These are phyloP conservation scores for Pseudonitzschia multistriata DNA, from an alignment of 108 stramenopile species.

Conservation along the genomic window DNA sequence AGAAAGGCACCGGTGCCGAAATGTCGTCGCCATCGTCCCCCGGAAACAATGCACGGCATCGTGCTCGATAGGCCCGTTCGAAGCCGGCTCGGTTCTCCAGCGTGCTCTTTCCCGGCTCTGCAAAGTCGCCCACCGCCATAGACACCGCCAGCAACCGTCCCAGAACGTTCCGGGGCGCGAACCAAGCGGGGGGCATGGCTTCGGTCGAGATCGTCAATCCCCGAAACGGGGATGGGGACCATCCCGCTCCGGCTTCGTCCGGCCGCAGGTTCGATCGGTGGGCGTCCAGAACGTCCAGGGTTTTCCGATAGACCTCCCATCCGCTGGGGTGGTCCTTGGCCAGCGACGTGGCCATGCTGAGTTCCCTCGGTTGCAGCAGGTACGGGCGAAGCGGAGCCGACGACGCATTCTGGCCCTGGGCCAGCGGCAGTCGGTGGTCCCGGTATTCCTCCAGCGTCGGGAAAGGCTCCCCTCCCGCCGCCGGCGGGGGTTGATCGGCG, in stretches of 20 bases:
- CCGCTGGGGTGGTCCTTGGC: not conserved
- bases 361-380: conserved; percentile 3
- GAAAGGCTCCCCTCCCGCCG: not conserved
- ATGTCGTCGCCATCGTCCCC: not conserved
- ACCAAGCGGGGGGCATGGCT: conserved; percentile 29
- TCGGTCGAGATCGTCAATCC: conserved; percentile 42
- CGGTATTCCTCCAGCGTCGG: conserved; percentile 15
- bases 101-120: not conserved
- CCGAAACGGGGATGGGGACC: not conserved
- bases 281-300: not conserved
- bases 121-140: conserved; percentile 23
- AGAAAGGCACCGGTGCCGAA: not conserved
- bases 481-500: not conserved
- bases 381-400: not conserved
- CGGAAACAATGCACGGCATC: not conserved
- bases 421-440: not conserved
- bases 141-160: conserved; percentile 40
- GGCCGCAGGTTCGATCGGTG: not conserved
- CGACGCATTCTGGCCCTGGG: not conserved
- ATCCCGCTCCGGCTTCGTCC: not conserved
- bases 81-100: not conserved
- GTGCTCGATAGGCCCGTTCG: conserved; percentile 4
- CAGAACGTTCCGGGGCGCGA: conserved; percentile 37
- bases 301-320: conserved; percentile 8
- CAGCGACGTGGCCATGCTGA: conserved; percentile 4